Evolutionary conservation across 2,329 filamentous ascomycete species (phyloP).

Genomic region (Pseudogymnoascus destructans): DNA sequence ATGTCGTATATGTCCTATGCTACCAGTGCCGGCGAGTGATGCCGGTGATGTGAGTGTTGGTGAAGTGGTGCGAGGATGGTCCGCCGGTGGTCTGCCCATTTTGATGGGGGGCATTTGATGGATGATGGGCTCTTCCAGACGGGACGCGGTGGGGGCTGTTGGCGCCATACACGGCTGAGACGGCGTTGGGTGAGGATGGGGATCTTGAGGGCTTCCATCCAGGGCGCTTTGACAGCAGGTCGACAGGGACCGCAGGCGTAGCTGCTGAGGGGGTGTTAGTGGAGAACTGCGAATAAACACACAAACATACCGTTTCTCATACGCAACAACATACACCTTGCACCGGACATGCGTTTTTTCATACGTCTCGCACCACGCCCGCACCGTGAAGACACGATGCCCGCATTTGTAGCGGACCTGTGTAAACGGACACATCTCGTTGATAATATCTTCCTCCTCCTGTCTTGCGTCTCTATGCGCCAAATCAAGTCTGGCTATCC

Average conservation of each 20-base stretch:
- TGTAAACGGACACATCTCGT: slow-evolving; percentile 44
- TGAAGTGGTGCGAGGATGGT: neutral
- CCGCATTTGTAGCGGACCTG: slow-evolving; percentile 44
- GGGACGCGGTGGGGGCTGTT: neutral
- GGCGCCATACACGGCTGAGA: neutral
- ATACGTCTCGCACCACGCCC: slow-evolving; percentile 38
- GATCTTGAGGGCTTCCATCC: slow-evolving; percentile 3
- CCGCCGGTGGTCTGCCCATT: neutral
- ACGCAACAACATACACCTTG: slow-evolving; percentile 39
- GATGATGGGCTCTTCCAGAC: neutral
- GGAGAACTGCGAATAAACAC: neutral
- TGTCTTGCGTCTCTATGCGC: neutral
- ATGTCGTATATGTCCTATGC: neutral
- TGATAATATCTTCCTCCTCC: neutral
- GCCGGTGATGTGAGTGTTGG: neutral
- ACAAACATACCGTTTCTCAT: neutral
- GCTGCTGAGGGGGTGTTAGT: neutral
- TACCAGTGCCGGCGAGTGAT: neutral
- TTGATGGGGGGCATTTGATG: neutral
- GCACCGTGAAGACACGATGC: slow-evolving; percentile 41
- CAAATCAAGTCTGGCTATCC: neutral
- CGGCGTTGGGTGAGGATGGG: neutral
- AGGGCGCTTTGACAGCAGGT: neutral
- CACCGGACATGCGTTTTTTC: slow-evolving; percentile 41
- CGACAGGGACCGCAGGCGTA: neutral